phyloP scores from a whole-genome alignment of 2,329 filamentous ascomycete species.

The Curvularia verruculosa region DNA sequence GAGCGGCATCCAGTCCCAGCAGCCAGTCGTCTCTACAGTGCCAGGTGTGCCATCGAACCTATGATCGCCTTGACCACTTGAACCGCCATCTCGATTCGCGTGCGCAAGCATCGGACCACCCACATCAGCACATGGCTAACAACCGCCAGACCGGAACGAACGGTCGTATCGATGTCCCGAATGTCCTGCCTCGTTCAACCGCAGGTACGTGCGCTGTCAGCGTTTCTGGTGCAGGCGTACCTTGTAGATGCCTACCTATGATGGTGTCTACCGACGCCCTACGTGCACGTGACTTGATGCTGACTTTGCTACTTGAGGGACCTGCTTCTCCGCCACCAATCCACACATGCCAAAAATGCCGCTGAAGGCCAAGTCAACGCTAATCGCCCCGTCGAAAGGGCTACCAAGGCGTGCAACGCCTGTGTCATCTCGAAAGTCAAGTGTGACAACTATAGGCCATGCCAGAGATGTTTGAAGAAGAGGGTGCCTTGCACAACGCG shows the following conservation, averaged over 20 bases:
- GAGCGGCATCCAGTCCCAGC: background rate
- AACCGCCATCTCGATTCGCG: constrained; percentile 42
- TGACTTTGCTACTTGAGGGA: constrained; percentile 22
- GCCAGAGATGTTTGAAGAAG: constrained; percentile 29
- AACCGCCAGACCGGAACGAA: constrained; percentile 32
- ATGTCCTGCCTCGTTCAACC: constrained; percentile 41
- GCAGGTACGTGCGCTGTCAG: background rate
- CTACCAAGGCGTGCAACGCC: constrained; percentile 39
- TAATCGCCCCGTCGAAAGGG: constrained; percentile 28
- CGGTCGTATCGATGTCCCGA: constrained; percentile 37
- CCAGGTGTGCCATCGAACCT: constrained; percentile 36
- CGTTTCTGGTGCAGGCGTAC: background rate
- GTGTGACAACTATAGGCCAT: constrained; percentile 39
- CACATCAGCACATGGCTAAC: background rate
- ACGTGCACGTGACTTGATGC: background rate
- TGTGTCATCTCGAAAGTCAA: constrained; percentile 42
- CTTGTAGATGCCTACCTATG: too few species aligned
- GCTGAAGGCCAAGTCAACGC: constrained; percentile 24
- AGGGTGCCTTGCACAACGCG: constrained; percentile 16
- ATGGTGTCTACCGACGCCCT: too few species aligned
- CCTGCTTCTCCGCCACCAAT: constrained; percentile 37
- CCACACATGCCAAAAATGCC: constrained; percentile 34
- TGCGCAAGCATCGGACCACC: constrained; percentile 18
- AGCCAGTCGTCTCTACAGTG: constrained; percentile 24
- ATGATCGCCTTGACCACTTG: constrained; percentile 40